Evolutionary conservation across 148 eudicot genomes (phyloP), one percentile per base, ranked within the genome.

Genomic region (Rheum nobile): DNA sequence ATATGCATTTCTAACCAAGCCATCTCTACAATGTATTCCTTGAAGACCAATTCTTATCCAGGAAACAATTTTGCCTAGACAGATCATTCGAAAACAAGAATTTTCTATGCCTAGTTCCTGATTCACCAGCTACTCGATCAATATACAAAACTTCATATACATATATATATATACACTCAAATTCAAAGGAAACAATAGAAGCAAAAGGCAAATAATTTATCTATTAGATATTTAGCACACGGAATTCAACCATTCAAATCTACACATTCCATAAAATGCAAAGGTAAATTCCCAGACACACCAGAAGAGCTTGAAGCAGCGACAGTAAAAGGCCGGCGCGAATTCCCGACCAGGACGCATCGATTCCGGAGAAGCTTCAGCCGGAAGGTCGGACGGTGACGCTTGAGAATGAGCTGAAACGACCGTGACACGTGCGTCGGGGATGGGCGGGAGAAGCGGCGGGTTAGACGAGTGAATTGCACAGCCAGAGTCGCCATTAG

Each of bases 401-500:
- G 81, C 34, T 73, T 75, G 31, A 52, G 65, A 59, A 76, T 34
- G 63, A 52, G 44, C 2, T 79, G 78, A 13, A 79, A 73, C 47
- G 75, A 26, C 70, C 76, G 55, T 2, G 83, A 79, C 2, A 78
- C 44, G 42, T 65, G 67, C 10, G 54, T n/a, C 22, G 80, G 83
- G 67, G 80, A 75, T 16, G 83, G 17, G 31, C 46, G 7, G 26
- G 80, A 67, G 31, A 85, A 74, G 42, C 52, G 77, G 74, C 85
- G 85, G 73, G 83, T 44, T 65, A 82, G 35, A 11, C 83, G 79
- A 38, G 78, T 55, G 46, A 85, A 29, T 17, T 82, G 82, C n/a
- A 80, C 26, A 19, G 84, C 61, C 8, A 52, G 67, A 42, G 77
- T 63, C 81, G 82, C 84, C 86, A 81, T 78, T 37, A 32, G 47